Conservation (phyloP, 2,329 filamentous ascomycete genomes). For the Fusarium nodosum region DNA sequence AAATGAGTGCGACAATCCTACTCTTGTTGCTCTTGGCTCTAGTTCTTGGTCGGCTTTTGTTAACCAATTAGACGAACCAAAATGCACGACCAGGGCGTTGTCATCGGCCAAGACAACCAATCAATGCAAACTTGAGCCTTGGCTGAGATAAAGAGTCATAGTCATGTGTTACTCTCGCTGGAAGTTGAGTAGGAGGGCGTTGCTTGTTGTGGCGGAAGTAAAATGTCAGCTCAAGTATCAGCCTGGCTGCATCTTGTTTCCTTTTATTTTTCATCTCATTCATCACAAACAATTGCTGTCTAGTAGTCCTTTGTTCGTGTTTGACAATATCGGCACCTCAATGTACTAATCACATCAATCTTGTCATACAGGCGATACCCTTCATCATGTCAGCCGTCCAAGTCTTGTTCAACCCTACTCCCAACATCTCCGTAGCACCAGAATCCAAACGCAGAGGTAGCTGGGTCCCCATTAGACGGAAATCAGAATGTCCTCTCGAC, state of each 20-base stretch:
- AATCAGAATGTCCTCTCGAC: conserved; percentile 28
- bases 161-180: conserved; percentile 11
- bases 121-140: conserved; percentile 8
- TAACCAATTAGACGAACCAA: conserved; percentile 9
- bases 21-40: conserved; percentile 1
- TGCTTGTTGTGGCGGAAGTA: conserved; percentile 35
- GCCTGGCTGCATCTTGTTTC: background rate
- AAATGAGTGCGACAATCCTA: conserved; percentile 9
- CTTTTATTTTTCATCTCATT: background rate
- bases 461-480: conserved; percentile 26
- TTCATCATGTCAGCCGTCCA: conserved; percentile 18
- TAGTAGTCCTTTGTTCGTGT: background rate
- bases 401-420: conserved; percentile 17
- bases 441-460: conserved; percentile 31
- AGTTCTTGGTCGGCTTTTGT: conserved; percentile 29
- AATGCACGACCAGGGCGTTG: conserved; percentile 20
- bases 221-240: conserved; percentile 33
- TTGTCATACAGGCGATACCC: background rate
- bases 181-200: background rate
- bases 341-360: no score
- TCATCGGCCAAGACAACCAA: conserved; percentile 27
- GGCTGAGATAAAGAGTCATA: conserved; percentile 38
- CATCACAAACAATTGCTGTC: background rate
- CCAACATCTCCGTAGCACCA: background rate
- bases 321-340: background rate